phyloP scores from a whole-genome alignment of 176 grass and related monocot genomes.

The Musa acuminata region DNA sequence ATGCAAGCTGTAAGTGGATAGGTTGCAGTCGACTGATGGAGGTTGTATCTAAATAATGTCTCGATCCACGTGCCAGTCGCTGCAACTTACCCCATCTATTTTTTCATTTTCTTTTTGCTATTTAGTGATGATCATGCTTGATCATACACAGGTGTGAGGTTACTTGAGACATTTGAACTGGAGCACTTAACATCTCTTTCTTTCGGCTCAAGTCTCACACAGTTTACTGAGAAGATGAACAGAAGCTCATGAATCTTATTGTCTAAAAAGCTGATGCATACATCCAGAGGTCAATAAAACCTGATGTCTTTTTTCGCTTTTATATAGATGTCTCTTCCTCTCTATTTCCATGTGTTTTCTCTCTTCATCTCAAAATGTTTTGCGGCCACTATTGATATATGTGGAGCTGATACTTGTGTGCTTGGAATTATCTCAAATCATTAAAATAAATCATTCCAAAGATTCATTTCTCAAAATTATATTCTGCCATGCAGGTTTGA shows the following conservation, averaged over 20 bases:
- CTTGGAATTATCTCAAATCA: too few species aligned
- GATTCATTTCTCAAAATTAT: too few species aligned
- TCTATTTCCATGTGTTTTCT: too few species aligned
- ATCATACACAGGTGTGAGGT: not conserved
- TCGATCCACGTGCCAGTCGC: not conserved
- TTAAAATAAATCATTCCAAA: too few species aligned
- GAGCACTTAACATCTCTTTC: not conserved
- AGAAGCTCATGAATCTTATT: not conserved
- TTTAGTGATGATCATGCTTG: not conserved
- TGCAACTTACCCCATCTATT: not conserved
- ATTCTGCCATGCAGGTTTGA: too few species aligned
- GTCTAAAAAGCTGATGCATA: not conserved
- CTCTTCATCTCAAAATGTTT: too few species aligned
- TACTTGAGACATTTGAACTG: not conserved
- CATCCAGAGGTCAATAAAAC: too few species aligned
- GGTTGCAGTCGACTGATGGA: not conserved
- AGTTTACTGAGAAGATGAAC: not conserved
- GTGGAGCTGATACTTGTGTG: too few species aligned
- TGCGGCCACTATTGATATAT: too few species aligned
- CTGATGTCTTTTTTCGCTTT: too few species aligned
- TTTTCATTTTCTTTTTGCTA: not conserved
- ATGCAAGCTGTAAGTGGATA: not conserved
- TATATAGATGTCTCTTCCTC: too few species aligned
- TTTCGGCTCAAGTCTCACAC: not conserved
- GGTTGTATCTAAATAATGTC: not conserved